Conservation (phyloP, 2,329 filamentous ascomycete genomes). For the Ceratocystis cacaofunesta region DNA sequence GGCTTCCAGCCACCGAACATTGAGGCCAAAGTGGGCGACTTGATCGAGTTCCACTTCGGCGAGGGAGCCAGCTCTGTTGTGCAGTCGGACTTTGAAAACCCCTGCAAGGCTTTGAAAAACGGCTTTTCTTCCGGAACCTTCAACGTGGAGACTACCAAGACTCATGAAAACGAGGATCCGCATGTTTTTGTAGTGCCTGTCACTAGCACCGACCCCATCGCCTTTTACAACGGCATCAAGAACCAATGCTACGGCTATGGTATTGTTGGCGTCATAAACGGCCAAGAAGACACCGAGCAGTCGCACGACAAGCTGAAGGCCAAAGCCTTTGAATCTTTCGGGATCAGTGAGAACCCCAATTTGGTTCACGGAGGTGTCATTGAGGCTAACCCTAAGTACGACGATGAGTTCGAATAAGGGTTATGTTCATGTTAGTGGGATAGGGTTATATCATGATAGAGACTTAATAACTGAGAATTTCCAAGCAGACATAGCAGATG, state of each 20-base stretch:
- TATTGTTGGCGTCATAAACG: constrained; percentile 16
- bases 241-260: constrained; percentile 20
- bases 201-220: neutral
- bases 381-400: neutral
- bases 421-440: too few relatives aligned
- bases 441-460: too few relatives aligned
- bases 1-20: constrained; percentile 36
- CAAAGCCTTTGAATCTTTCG: neutral
- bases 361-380: neutral
- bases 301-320: neutral
- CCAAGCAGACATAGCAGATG: too few relatives aligned
- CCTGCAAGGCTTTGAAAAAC: neutral
- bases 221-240: neutral
- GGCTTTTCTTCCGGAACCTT: neutral
- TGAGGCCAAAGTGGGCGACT: constrained; percentile 33
- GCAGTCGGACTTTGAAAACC: neutral
- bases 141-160: constrained; percentile 25
- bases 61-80: constrained; percentile 26
- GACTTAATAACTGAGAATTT: too few relatives aligned
- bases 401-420: neutral
- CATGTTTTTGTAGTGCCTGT: constrained; percentile 16
- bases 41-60: constrained; percentile 41
- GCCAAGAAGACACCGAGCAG: neutral
- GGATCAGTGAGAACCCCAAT: neutral
- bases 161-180: constrained; percentile 18